Conservation (phyloP, 352 stramenopile genomes). For the Phytophthora brassicae region DNA sequence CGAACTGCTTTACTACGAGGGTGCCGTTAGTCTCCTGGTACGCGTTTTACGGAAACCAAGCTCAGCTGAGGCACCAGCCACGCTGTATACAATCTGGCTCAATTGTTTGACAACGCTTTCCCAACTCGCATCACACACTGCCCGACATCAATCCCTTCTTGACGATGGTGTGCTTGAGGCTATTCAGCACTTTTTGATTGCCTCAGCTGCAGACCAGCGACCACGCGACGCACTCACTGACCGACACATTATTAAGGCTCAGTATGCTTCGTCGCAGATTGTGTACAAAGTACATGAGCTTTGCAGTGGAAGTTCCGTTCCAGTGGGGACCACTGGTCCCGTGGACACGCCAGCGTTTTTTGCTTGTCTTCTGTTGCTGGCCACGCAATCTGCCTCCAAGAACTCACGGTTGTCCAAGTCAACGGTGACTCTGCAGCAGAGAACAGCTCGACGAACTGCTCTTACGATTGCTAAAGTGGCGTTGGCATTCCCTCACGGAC, state of each 20-base stretch:
- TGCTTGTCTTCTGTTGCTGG: constrained; percentile 57
- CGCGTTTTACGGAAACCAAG: constrained; percentile 53
- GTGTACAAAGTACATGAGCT: constrained; percentile 64
- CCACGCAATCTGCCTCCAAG: constrained; percentile 55
- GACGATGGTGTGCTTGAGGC: constrained; percentile 64
- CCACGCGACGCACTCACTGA: constrained; percentile 45
- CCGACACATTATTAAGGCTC: constrained; percentile 48
- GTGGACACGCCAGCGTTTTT: constrained; percentile 54
- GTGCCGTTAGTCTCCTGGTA: constrained; percentile 55
- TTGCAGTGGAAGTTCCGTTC: constrained; percentile 32
- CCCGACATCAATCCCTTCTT: constrained; percentile 46
- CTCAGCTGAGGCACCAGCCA: constrained; percentile 29
- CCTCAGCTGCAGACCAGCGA: constrained; percentile 37
- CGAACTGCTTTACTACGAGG: constrained; percentile 65
- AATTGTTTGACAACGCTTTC: constrained; percentile 52
- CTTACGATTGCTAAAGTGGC: constrained; percentile 68
- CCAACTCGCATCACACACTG: constrained; percentile 52
- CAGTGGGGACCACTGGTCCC: not conserved
- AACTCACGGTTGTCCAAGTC: constrained; percentile 56
- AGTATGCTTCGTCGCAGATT: constrained; percentile 57
- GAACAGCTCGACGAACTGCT: constrained; percentile 57
- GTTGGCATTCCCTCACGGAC: constrained; percentile 39
- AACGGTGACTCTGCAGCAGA: constrained; percentile 47
- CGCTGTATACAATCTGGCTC: constrained; percentile 63
- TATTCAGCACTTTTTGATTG: constrained; percentile 61